Conservation (phyloP, 176 grass and related monocot genomes). For the Themeda triandra region DNA sequence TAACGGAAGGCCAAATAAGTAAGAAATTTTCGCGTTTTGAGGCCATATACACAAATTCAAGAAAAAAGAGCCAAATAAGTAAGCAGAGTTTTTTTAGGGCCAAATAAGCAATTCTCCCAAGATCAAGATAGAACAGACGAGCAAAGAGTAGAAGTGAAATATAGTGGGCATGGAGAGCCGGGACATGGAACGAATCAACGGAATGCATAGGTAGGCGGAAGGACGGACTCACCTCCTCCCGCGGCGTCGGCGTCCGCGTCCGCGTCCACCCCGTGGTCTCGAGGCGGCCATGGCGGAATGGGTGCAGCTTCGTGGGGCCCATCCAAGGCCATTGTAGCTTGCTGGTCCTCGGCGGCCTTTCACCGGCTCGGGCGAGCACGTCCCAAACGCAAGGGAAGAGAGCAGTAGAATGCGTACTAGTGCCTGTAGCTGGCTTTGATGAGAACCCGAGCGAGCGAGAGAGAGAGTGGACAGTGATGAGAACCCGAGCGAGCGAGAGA, state of each 20-base stretch:
- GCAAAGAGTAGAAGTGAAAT: background rate
- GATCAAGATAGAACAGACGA: background rate
- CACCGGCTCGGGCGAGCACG: too few relatives aligned
- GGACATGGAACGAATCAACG: background rate
- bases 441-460: too few relatives aligned
- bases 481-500: too few relatives aligned
- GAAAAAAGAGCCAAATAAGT: too few relatives aligned
- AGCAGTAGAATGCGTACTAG: too few relatives aligned
- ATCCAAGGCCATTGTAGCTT: constrained; percentile 12
- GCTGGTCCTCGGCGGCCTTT: background rate
- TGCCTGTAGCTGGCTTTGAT: too few relatives aligned
- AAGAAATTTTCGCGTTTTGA: too few relatives aligned
- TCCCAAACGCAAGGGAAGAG: background rate
- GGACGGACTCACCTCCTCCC: constrained; percentile 14
- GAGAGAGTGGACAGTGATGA: background rate
- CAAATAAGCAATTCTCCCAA: too few relatives aligned
- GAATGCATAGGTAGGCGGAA: background rate
- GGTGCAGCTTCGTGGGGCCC: constrained; percentile 1
- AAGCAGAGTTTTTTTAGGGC: too few relatives aligned
- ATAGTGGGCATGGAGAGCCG: background rate
- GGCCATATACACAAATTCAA: too few relatives aligned
- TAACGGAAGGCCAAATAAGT: too few relatives aligned
- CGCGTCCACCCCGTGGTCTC: background rate
- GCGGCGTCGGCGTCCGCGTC: background rate
- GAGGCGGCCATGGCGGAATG: constrained; percentile 34